Evolutionary conservation across 1,139 yeast species (phyloP).

Genomic region (Scheffersomyces parashehatae): DNA sequence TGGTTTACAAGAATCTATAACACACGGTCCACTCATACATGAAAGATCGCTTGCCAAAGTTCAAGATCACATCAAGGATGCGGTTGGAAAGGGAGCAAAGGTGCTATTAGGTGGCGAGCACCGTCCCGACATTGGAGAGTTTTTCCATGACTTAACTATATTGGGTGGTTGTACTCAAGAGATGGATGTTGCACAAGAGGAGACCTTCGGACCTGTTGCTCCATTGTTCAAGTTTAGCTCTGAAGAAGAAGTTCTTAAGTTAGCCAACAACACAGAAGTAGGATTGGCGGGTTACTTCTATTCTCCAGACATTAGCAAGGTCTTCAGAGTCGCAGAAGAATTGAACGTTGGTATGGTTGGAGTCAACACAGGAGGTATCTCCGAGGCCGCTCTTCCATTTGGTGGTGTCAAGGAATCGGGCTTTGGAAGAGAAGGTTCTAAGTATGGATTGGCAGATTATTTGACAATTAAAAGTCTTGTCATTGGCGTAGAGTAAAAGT

Average conservation of each 20-base stretch:
- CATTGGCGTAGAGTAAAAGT: constrained; percentile 24
- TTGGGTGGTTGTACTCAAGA: constrained; percentile 40
- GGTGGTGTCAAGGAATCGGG: constrained; percentile 54
- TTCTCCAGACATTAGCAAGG: constrained; percentile 49
- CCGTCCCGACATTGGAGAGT: constrained; percentile 38
- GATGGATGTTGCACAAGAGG: constrained; percentile 42
- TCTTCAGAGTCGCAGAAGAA: constrained; percentile 51
- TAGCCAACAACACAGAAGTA: constrained; percentile 41
- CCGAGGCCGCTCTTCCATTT: constrained; percentile 51
- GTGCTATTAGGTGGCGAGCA: constrained; percentile 42
- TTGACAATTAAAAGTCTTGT: constrained; percentile 41
- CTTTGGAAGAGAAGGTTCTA: constrained; percentile 53
- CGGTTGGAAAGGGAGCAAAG: constrained; percentile 42
- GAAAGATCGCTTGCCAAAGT: constrained; percentile 41
- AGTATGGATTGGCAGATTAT: constrained; percentile 48
- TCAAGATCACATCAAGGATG: constrained; percentile 42
- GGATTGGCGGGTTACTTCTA: constrained; percentile 50
- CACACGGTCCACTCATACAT: constrained; percentile 49
- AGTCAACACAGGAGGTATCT: constrained; percentile 46
- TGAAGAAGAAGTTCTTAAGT: constrained; percentile 39
- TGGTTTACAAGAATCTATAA: constrained; percentile 43
- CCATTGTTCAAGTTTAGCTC: constrained; percentile 42
- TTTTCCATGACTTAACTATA: constrained; percentile 44
- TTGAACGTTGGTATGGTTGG: constrained; percentile 50
- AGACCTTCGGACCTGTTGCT: constrained; percentile 51